Conservation (phyloP, 164 flowering plant species). For the Aristolochia californica region DNA sequence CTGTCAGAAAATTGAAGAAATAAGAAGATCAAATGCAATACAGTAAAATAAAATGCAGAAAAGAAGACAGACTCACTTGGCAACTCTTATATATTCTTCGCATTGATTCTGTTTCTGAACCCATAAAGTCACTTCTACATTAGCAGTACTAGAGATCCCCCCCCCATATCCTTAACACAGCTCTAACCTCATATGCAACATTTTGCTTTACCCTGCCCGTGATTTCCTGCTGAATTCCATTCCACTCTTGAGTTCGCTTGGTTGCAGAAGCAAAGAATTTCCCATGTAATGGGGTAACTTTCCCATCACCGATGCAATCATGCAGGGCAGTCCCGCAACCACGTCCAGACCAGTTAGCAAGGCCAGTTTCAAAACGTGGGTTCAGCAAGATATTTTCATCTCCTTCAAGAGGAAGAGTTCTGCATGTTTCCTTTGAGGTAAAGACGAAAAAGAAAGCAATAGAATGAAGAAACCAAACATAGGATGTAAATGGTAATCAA, state of each 20-base stretch:
- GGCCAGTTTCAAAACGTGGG: slow-evolving; percentile 70
- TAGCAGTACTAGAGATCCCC: slow-evolving; percentile 27
- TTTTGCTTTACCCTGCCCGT: slow-evolving; percentile 68
- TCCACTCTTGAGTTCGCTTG: slow-evolving; percentile 70
- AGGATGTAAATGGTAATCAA: neutral
- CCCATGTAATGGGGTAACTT: slow-evolving; percentile 60
- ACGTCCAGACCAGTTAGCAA: slow-evolving; percentile 79
- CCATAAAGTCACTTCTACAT: slow-evolving; percentile 66
- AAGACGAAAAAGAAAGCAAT: neutral
- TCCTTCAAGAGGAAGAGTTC: slow-evolving; percentile 13
- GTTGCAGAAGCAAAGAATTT: slow-evolving; percentile 76
- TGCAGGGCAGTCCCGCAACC: slow-evolving; percentile 61
- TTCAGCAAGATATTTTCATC: slow-evolving; percentile 65
- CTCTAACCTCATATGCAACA: slow-evolving; percentile 63
- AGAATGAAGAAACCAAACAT: neutral
- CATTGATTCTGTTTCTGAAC: slow-evolving; percentile 56
- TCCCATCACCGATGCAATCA: slow-evolving; percentile 78
- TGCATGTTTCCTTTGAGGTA: slow-evolving; percentile 8
- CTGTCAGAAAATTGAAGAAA: neutral
- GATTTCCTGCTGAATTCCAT: slow-evolving; percentile 91
- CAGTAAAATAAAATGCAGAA: neutral
- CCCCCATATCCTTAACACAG: slow-evolving; percentile 69
- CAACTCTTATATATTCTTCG: slow-evolving; percentile 75
- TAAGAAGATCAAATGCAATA: neutral
- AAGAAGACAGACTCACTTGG: slow-evolving; percentile 36